Evolutionary conservation across 306 rosid genomes (phyloP), one percentile per base, ranked within the genome.

Genomic region (Echinosophora koreensis): DNA sequence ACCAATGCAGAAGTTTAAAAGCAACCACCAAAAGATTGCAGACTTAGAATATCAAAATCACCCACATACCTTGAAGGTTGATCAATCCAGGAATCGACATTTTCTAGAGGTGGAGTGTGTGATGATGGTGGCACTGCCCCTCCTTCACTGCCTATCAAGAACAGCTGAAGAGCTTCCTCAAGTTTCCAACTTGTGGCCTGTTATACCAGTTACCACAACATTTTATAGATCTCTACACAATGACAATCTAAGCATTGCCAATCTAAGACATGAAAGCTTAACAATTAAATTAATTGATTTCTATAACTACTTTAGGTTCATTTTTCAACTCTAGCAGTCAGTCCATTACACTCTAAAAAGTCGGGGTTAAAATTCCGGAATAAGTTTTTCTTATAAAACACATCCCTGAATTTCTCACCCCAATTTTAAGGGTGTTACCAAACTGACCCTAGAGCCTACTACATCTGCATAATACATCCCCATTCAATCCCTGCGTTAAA

Each of bases 181-280:
- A 96, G 97, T 61, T 84, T 87, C 99, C 99, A 96, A 77, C 93
- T 88, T 4, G 99, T 96, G 4, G 99, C 99, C 99, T 96, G 72
- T 78, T 62, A 77, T 62, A 77, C 46, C 41, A 47, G 14, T 47
- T 47, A 70, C 69, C 11, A 56, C 30, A 83, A 78, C 81, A 76
- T 4, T 66, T 38, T 8, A n/a, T 35, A 59, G 74, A 79, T 79
- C 76, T 61, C 54, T 15, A 57, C 18, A n/a, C 52, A 3, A 44
- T 1, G 3, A 15, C 41, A 58, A 77, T 22, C 38, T 64, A 57
- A 8, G 0, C 66, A 46, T 5, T 10, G n/a, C 52, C 4, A 14
- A 14, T 41, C 8, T 35, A 67, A 5, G 14, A 63, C 32, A 56
- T 27, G 38, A 39, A 39, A 68, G 41, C 47, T 42, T 69, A 37